Base-by-base conservation (phyloP, 75 land plant species). In the Isoetes taiwanensis region DNA sequence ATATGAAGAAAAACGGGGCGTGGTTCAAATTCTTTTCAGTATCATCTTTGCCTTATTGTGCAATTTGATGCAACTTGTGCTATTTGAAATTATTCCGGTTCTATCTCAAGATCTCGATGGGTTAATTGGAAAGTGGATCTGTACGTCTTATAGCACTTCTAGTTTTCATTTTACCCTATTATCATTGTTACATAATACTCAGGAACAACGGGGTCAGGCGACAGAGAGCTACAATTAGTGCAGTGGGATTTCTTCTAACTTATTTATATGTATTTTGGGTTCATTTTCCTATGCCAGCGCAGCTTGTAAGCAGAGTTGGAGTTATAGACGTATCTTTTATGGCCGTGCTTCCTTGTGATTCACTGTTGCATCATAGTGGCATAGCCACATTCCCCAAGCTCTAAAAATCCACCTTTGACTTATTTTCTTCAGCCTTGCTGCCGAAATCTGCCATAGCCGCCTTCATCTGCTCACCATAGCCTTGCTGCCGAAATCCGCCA, bases 241-340 rank as follows among this genome's bases (percentile, higher is more conserved):
- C 95, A 21, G 32, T 88, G 14, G 48, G 83, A n/a, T 88, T 88
- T 56, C 56, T 88, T 37, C 32, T 70, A 28, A 89, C 76, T 4
- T 84, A 78, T 63, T 78, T 88, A 3, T 88, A 88, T 70, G 95
- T 74, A 39, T 88, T 88, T 67, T 88, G 95, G 95, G 70, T 88
- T 63, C 95, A 88, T 57, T 84, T 88, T 59, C 95, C 95, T 0
- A 88, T 88, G 95, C 95, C 89, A 28, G 80, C 85, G 43, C 96
- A 84, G 58, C 66, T 89, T 60, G 85, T 89, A 19, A 89, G 96
- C 66, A 68, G 96, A 61, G 80, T 89, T 70, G 87, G 90, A 16
- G 95, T 88, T n/a, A 78, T 88, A 62, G 95, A 85, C 23, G 95
- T 88, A 20, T 78, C 82, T 34, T 77, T 89, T 46, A 84, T 89